phyloP scores from a whole-genome alignment of 73 alveolate species.

The Tetrahymena borealis region DNA sequence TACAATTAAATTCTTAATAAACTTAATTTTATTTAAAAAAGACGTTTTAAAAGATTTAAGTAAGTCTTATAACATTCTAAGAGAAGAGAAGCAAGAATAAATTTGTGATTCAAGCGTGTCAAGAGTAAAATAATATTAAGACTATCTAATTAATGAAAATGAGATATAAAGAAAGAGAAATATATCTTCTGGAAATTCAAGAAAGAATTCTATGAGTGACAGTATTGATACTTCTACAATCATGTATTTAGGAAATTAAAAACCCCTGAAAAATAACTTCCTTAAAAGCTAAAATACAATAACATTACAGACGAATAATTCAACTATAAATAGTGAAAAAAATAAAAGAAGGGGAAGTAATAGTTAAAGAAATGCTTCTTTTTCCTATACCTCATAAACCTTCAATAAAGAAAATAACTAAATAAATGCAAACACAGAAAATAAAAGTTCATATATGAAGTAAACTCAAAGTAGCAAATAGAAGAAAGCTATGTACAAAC shows the following conservation, averaged over 20 bases:
- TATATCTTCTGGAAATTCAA: not conserved
- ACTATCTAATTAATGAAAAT: not conserved
- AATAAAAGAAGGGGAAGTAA: not conserved
- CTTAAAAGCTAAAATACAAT: not conserved
- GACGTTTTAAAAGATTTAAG: not conserved
- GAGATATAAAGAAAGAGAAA: not conserved
- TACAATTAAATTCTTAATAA: not conserved
- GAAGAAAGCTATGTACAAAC: not conserved
- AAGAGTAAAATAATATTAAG: not conserved
- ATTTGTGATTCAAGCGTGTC: not conserved
- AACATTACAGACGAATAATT: not conserved
- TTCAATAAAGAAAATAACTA: not conserved
- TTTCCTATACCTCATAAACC: not conserved
- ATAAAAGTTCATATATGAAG: not conserved
- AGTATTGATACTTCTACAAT: not conserved
- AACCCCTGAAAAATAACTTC: not conserved
- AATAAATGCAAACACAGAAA: not conserved
- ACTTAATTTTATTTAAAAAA: not conserved
- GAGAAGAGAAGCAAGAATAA: not conserved
- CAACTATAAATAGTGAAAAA: not conserved
- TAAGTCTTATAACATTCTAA: not conserved
- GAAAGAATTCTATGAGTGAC: not conserved
- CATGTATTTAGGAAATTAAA: not conserved
- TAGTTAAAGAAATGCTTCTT: not conserved
- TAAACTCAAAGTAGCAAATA: not conserved